These are phyloP conservation scores for Fusarium continuum DNA, from an alignment of 2,329 filamentous ascomycete species.

Conservation along the genomic window DNA sequence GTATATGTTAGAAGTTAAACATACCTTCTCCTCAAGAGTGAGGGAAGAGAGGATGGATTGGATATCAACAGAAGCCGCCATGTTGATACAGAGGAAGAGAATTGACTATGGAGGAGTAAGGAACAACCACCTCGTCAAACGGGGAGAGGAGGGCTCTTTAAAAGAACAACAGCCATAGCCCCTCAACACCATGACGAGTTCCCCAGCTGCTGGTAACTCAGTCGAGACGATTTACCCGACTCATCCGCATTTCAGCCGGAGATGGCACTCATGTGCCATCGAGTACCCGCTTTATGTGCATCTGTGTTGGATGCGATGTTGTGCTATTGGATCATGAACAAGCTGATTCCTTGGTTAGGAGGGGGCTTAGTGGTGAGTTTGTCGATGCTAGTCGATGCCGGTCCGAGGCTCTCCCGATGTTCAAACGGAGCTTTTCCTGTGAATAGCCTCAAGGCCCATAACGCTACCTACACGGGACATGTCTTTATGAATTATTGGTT, in stretches of 20 bases:
- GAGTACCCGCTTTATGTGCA: slow-evolving; percentile 33
- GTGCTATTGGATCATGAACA: slow-evolving; percentile 28
- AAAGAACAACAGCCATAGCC: slow-evolving; percentile 16
- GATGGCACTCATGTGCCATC: slow-evolving; percentile 31
- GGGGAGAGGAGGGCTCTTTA: slow-evolving; percentile 35
- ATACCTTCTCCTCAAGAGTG: slow-evolving; percentile 47
- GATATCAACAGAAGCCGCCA: slow-evolving; percentile 42
- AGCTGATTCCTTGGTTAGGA: slow-evolving; percentile 21
- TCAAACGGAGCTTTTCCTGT: slow-evolving; percentile 27
- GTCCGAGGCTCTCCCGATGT: slow-evolving; percentile 27
- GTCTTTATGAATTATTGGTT: too few relatives aligned
- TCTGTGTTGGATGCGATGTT: slow-evolving; percentile 27
- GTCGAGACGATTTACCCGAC: slow-evolving; percentile 10
- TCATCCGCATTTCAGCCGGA: slow-evolving; percentile 34
- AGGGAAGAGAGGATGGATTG: slow-evolving; percentile 43
- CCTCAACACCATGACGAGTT: slow-evolving; percentile 21
- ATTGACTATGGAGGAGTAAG: slow-evolving; percentile 12
- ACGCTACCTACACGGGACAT: too few relatives aligned
- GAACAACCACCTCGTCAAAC: slow-evolving; percentile 13
- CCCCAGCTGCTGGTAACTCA: background rate
- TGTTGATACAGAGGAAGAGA: slow-evolving; percentile 19
- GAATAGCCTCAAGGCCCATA: background rate
- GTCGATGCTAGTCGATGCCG: slow-evolving; percentile 1
- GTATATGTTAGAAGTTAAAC: background rate
- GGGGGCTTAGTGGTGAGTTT: slow-evolving; percentile 4